Conservation (phyloP, 2,329 filamentous ascomycete species). For the Allantophomopsis lycopodina region DNA sequence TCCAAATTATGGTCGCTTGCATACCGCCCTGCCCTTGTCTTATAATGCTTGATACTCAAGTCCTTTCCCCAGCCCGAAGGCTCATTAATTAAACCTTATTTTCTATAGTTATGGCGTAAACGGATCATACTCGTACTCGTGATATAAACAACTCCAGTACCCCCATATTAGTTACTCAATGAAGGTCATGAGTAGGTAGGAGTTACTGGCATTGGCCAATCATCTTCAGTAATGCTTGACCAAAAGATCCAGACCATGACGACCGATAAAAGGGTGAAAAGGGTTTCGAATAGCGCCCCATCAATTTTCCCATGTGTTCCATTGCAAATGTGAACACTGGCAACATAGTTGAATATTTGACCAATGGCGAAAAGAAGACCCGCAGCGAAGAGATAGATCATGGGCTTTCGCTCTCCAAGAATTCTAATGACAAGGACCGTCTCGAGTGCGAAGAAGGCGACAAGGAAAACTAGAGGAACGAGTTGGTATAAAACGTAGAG, state of each 20-base stretch:
- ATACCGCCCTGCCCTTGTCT: no score
- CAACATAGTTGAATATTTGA: slow-evolving; percentile 90
- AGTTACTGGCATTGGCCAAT: slow-evolving; percentile 59
- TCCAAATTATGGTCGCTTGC: no score
- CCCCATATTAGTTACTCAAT: neutral
- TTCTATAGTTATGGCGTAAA: no score
- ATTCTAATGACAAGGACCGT: slow-evolving; percentile 71
- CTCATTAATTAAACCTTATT: no score
- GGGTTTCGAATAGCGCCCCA: slow-evolving; percentile 79
- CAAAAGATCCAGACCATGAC: slow-evolving; percentile 86
- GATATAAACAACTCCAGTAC: no score
- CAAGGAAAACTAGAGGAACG: slow-evolving; percentile 76
- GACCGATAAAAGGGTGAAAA: slow-evolving; percentile 81
- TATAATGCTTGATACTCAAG: no score
- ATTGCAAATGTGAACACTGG: slow-evolving; percentile 82
- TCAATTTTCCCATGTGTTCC: slow-evolving; percentile 79
- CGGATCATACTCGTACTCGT: no score
- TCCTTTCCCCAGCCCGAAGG: no score
- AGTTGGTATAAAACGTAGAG: slow-evolving; percentile 94
- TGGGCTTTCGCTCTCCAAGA: slow-evolving; percentile 79
- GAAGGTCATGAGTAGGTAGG: slow-evolving; percentile 15
- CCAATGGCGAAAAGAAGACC: slow-evolving; percentile 77
- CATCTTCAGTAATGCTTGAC: slow-evolving; percentile 98
- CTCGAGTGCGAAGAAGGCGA: slow-evolving; percentile 76
- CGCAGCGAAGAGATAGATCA: slow-evolving; percentile 71